Percentiles rank a stretch among this genome's conserved stretches.
Conservation (phyloP, 2,329 filamentous ascomycete species). For the Fusarium napiforme region DNA sequence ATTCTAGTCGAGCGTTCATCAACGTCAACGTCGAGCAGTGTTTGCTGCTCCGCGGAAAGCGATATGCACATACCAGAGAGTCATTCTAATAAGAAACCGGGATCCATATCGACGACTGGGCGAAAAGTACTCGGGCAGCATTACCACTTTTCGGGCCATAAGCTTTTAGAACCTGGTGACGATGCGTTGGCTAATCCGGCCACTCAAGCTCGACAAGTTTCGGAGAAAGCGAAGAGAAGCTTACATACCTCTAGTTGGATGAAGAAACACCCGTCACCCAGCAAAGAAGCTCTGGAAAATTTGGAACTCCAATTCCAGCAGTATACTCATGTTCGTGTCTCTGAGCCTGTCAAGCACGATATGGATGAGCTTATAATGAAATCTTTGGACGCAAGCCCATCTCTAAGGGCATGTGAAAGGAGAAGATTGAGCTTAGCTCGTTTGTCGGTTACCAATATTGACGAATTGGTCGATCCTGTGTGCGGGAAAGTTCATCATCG, state of each 20-base stretch:
- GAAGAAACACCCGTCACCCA: slow-evolving; percentile 60
- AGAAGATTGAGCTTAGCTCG: slow-evolving; percentile 43
- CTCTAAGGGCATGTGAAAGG: slow-evolving; percentile 43
- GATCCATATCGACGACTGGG: background rate
- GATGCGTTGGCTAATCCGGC: slow-evolving; percentile 14
- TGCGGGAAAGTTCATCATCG: slow-evolving; percentile 16
- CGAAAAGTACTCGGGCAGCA: background rate
- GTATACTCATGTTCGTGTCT: slow-evolving; percentile 43
- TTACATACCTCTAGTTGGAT: slow-evolving; percentile 29
- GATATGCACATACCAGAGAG: slow-evolving; percentile 8
- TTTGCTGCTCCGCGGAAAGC: slow-evolving; percentile 23
- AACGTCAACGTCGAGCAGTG: slow-evolving; percentile 23
- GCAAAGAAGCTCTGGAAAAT: slow-evolving; percentile 54
- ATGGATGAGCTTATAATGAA: slow-evolving; percentile 48
- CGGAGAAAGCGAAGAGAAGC: background rate
- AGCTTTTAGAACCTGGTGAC: background rate
- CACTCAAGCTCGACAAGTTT: slow-evolving; percentile 6
- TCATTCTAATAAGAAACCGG: background rate
- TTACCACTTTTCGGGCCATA: background rate
- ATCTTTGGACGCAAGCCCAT: slow-evolving; percentile 16
- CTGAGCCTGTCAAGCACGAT: slow-evolving; percentile 30
- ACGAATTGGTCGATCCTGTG: slow-evolving; percentile 19
- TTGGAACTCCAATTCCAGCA: slow-evolving; percentile 51
- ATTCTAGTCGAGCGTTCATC: slow-evolving; percentile 36
- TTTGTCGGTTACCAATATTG: slow-evolving; percentile 19